A percentile compares a stretch with the other conserved stretches of the same genome.
phyloP scores from a whole-genome alignment of 495 filamentous ascomycete genomes.

The Talaromyces wortmannii region DNA sequence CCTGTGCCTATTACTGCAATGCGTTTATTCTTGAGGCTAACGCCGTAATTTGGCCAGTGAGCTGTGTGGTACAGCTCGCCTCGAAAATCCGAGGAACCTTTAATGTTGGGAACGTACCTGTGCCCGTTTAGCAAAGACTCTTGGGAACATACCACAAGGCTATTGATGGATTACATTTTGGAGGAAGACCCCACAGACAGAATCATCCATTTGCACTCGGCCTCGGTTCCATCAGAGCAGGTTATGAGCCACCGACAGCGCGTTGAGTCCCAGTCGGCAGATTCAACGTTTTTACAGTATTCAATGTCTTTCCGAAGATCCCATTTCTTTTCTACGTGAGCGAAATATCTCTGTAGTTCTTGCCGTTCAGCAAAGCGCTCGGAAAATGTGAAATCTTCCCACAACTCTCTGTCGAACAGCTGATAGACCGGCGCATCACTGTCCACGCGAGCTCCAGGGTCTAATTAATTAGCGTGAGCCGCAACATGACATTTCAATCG shows the following conservation, averaged over 20 bases:
- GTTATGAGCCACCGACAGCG: background rate
- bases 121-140: background rate
- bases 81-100: constrained; percentile 14
- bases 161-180: background rate
- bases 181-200: background rate
- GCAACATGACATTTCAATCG: background rate
- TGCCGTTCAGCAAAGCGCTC: background rate
- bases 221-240: background rate
- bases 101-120: constrained; percentile 23
- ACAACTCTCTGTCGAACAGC: constrained; percentile 15
- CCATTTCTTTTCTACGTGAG: constrained; percentile 14
- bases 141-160: background rate
- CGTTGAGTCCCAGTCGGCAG: background rate
- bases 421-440: constrained; percentile 11
- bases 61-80: constrained; percentile 30
- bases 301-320: constrained; percentile 17
- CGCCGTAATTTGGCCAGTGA: constrained; percentile 30
- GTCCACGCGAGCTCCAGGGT: constrained; percentile 22
- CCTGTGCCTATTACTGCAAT: constrained; percentile 51
- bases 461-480: background rate
- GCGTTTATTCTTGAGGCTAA: constrained; percentile 38
- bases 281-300: constrained; percentile 1
- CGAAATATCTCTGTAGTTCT: constrained; percentile 12
- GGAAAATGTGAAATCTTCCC: constrained; percentile 6
- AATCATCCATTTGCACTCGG: constrained; percentile 1